These are phyloP conservation scores for Pseudevernia furfuracea DNA, from an alignment of 495 filamentous ascomycete species.

Conservation along the genomic window DNA sequence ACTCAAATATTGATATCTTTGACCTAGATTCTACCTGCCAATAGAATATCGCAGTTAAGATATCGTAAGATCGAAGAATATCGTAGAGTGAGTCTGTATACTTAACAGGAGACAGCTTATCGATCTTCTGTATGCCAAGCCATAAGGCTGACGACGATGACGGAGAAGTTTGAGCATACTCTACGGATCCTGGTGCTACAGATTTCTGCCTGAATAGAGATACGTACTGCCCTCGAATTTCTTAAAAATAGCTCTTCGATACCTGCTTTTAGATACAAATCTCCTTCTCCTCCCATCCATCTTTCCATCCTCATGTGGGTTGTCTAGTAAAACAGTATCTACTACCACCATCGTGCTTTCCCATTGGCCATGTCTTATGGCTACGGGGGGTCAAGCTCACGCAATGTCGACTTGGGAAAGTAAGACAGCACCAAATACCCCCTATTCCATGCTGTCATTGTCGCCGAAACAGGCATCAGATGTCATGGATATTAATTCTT, in stretches of 20 bases:
- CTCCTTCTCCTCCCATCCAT: background rate
- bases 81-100: too few species aligned
- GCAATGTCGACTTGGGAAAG: slow-evolving; percentile 54
- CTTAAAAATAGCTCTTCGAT: background rate
- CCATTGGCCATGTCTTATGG: slow-evolving; percentile 15
- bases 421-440: slow-evolving; percentile 25
- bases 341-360: slow-evolving; percentile 7
- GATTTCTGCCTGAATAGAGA: slow-evolving; percentile 5
- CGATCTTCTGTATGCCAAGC: too few species aligned
- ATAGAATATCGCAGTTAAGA: too few species aligned
- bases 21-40: too few species aligned
- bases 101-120: too few species aligned
- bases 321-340: background rate
- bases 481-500: slow-evolving; percentile 10
- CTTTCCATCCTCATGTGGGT: background rate
- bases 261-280: background rate
- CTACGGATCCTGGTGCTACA: too few species aligned
- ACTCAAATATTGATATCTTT: too few species aligned
- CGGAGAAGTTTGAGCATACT: slow-evolving; percentile 7
- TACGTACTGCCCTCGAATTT: background rate
- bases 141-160: slow-evolving; percentile 28
- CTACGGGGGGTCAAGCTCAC: slow-evolving; percentile 33
- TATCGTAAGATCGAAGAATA: too few species aligned
- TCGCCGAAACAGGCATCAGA: background rate
- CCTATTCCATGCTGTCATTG: background rate